phyloP scores from a whole-genome alignment of 2,329 filamentous ascomycete species.

The Hypomyces perniciosus region DNA sequence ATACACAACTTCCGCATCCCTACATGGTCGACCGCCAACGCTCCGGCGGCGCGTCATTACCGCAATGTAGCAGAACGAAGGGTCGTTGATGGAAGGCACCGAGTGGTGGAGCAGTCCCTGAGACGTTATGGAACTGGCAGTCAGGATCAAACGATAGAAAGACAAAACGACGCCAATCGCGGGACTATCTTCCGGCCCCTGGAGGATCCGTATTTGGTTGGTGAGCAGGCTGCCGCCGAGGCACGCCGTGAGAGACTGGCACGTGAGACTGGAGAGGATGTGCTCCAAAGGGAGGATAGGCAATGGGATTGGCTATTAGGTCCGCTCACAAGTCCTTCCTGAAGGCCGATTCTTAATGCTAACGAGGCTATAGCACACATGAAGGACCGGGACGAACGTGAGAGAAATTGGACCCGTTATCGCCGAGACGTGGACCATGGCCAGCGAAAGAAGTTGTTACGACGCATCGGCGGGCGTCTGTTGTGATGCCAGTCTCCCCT shows the following conservation, averaged over 20 bases:
- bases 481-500: conserved; percentile 3
- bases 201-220: conserved; percentile 63
- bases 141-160: conserved; percentile 5
- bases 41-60: conserved; percentile 54
- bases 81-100: conserved; percentile 39
- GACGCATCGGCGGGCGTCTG: conserved; percentile 33
- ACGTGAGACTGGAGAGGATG: conserved; percentile 49
- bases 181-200: conserved; percentile 39
- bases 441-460: conserved; percentile 33
- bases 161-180: conserved; percentile 3
- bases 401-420: conserved; percentile 41
- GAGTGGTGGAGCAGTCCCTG: conserved; percentile 23
- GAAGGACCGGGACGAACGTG: conserved; percentile 45
- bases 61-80: conserved; percentile 58
- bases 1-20: conserved; percentile 51
- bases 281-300: conserved; percentile 50
- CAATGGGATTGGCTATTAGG: conserved; percentile 57
- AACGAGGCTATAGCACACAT: conserved; percentile 39
- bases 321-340: conserved; percentile 30
- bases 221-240: conserved; percentile 55
- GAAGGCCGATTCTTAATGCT: conserved; percentile 6
- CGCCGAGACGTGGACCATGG: conserved; percentile 32
- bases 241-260: conserved; percentile 52
- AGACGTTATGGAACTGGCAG: conserved; percentile 13
- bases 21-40: conserved; percentile 51